Base-by-base conservation (phyloP, 495 filamentous ascomycete species). In the Aspergillus homomorphus region DNA sequence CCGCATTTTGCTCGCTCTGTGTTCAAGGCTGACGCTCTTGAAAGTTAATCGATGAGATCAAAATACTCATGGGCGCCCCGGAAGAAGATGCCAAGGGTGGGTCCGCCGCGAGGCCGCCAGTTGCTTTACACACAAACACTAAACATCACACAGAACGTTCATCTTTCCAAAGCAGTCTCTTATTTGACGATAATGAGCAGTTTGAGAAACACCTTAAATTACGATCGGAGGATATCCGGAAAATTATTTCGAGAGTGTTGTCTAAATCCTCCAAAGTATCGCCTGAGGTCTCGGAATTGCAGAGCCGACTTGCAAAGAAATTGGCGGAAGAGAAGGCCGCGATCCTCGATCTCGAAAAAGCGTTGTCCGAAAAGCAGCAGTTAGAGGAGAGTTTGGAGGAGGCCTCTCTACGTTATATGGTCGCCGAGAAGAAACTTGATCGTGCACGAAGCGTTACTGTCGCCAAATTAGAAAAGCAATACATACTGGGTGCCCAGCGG, bases 341-440 rank as follows among this genome's bases (percentile, higher is more conserved):
- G 58, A 80, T 87, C 14, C 77, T 85, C 12, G 88, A 94, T 63
- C 73, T 96, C 48, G 91, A 94, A 57, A 84, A 86, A 53, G 77
- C 91, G 2, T 78, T 86, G 30, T 74, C 84, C 9, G 92, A 97
- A 61, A 92, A 94, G 62, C 86, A 96, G 50, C 84, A 89, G 61
- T 79, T 95, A 14, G 89, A 88, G 46, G 89, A 91, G 50, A 87
- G 91, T 51, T 77, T 96, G 12, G 91, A 96, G 60, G 84, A 80
- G 53, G 93, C 94, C 4, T 93, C 91, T 3, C 76, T 93, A 41
- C 87, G 94, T 54, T 96, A 95, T 62, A 89, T 97, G 82, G 87
- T 92, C 58, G 94, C 94, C 3, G 94, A 98, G 67, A 93, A 93
- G 75, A 91, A 89, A 69, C 80, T 97, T 16, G 94, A 98, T 69